These are phyloP conservation scores for Rhipidocladum racemiflorum DNA, from an alignment of 176 grass and related monocot species.

Conservation along the genomic window DNA sequence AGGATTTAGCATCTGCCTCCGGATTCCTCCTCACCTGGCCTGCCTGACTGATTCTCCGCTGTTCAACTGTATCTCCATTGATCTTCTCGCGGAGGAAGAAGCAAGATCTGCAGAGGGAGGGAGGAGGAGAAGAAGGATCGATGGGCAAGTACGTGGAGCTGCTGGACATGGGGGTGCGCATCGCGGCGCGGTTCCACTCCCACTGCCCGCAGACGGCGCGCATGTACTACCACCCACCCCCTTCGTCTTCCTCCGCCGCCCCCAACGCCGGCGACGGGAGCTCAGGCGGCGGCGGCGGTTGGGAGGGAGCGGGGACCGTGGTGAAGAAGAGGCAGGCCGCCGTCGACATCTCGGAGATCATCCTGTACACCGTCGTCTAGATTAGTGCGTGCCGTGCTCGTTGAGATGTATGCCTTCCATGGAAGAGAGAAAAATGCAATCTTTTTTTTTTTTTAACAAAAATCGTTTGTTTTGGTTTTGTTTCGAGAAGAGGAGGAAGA, in stretches of 20 bases:
- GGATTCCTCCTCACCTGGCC: background rate
- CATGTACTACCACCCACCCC: constrained; percentile 72
- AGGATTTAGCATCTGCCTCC: background rate
- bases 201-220: constrained; percentile 78
- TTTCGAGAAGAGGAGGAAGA: background rate
- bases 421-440: background rate
- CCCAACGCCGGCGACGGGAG: background rate
- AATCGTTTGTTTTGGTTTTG: background rate
- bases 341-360: constrained; percentile 36
- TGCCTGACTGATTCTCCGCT: background rate
- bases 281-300: background rate
- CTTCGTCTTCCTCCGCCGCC: background rate
- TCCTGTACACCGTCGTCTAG: constrained; percentile 47
- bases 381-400: background rate
- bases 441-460: too few relatives aligned
- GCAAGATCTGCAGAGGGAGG: background rate
- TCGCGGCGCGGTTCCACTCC: constrained; percentile 84
- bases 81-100: background rate
- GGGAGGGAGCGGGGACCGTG: background rate
- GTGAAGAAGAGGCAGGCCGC: background rate
- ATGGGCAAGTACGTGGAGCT: constrained; percentile 80
- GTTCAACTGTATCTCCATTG: too few relatives aligned
- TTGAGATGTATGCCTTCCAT: background rate
- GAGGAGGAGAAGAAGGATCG: background rate
- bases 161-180: constrained; percentile 76